Evolutionary conservation across 2,329 filamentous ascomycete genomes (phyloP).

Genomic region (Hypoxylon sp.): DNA sequence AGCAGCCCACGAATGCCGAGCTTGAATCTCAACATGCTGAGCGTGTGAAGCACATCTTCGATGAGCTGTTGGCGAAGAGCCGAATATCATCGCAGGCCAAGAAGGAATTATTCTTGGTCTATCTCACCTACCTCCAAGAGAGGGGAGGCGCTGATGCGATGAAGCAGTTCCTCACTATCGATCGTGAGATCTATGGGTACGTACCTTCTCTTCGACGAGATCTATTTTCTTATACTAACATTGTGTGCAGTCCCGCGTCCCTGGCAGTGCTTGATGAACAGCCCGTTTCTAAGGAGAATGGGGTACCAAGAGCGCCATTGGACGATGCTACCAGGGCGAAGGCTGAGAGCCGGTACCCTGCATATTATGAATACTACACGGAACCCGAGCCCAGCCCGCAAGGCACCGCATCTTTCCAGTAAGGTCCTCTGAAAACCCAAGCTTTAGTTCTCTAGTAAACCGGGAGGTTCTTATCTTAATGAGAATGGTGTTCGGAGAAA

Average conservation of each 20-base stretch:
- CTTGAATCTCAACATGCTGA: constrained; percentile 76
- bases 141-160: constrained; percentile 86
- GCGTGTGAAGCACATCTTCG: constrained; percentile 85
- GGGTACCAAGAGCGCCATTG: constrained; percentile 59
- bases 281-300: constrained; percentile 63
- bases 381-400: constrained; percentile 64
- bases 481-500: background rate
- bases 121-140: constrained; percentile 87
- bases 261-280: constrained; percentile 58
- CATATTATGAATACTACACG: constrained; percentile 67
- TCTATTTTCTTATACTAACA: constrained; percentile 24
- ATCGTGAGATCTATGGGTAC: constrained; percentile 89
- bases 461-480: background rate
- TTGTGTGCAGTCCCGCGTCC: constrained; percentile 61
- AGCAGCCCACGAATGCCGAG: constrained; percentile 79
- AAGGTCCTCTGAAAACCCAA: constrained; percentile 29
- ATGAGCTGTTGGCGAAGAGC: constrained; percentile 80
- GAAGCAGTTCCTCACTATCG: constrained; percentile 86
- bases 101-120: constrained; percentile 81
- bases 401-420: constrained; percentile 68
- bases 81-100: constrained; percentile 76
- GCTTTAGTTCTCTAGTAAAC: constrained; percentile 4
- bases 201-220: constrained; percentile 52
- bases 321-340: constrained; percentile 66
- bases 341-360: constrained; percentile 66